Evolutionary conservation across 345 rosid genomes (phyloP).

Genomic region (Balakata baccata): DNA sequence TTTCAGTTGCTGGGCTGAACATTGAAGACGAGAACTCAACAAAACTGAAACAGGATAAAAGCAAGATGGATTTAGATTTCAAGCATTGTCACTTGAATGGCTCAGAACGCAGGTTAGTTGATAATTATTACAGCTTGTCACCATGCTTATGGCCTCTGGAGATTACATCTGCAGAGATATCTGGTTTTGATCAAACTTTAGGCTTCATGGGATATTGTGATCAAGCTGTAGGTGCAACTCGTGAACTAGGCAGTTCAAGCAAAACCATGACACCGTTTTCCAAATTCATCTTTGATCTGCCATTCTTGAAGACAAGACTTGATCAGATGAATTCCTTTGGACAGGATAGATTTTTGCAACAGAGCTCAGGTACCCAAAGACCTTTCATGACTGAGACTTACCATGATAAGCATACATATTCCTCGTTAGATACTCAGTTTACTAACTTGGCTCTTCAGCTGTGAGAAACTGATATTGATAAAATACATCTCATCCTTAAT

Average conservation of each 20-base stretch:
- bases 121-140: slow-evolving; percentile 1
- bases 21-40: slow-evolving; percentile 2
- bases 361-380: slow-evolving; percentile 6
- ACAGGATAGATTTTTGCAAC: slow-evolving; percentile 13
- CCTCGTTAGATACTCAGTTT: slow-evolving; percentile 26
- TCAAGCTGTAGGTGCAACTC: slow-evolving; percentile 10
- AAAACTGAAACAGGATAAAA: neutral
- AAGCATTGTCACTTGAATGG: slow-evolving; percentile 5
- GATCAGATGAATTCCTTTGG: slow-evolving; percentile 28
- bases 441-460: slow-evolving; percentile 28
- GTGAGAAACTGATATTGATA: slow-evolving; percentile 6
- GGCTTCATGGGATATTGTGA: neutral
- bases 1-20: slow-evolving; percentile 10
- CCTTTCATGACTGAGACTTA: slow-evolving; percentile 13
- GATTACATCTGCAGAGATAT: no score
- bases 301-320: slow-evolving; percentile 35
- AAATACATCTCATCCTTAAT: neutral
- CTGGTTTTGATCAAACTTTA: slow-evolving; percentile 13
- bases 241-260: slow-evolving; percentile 1
- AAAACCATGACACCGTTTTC: slow-evolving; percentile 11
- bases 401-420: slow-evolving; percentile 14
- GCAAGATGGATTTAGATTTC: slow-evolving; percentile 12
- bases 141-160: neutral
- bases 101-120: slow-evolving; percentile 3
- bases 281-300: slow-evolving; percentile 37